Evolutionary conservation across 1,284 basidiomycete genomes (phyloP).

Genomic region (Chalciporus sp.): DNA sequence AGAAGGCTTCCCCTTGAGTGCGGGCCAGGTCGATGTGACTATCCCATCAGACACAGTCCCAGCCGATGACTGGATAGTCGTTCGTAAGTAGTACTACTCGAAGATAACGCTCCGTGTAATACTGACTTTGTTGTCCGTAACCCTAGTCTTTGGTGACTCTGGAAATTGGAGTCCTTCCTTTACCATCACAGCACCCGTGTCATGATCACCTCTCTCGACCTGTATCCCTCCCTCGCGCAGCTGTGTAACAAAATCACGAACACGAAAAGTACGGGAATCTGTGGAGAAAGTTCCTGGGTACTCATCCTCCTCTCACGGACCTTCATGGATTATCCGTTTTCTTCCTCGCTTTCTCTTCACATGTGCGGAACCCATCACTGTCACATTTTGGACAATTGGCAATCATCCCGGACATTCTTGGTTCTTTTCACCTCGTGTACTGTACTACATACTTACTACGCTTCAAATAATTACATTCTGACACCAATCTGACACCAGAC

Average conservation of each 20-base stretch:
- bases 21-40: conserved; percentile 40
- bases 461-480: background rate
- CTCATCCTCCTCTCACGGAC: conserved; percentile 15
- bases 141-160: conserved; percentile 52
- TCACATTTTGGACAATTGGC: conserved; percentile 12
- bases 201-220: conserved; percentile 12
- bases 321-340: conserved; percentile 9
- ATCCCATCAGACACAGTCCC: conserved; percentile 39
- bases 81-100: conserved; percentile 38
- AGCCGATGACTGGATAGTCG: conserved; percentile 39
- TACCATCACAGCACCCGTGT: conserved; percentile 32
- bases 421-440: conserved; percentile 12
- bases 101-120: background rate
- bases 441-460: background rate
- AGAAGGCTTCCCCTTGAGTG: conserved; percentile 42
- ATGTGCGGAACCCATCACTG: conserved; percentile 1
- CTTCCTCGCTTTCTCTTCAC: conserved; percentile 3
- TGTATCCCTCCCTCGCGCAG: background rate
- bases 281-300: background rate
- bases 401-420: conserved; percentile 1
- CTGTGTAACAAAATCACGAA: conserved; percentile 10
- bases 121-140: background rate
- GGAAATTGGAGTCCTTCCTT: conserved; percentile 47
- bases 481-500: background rate
- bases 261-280: conserved; percentile 12